Evolutionary conservation across 2,329 filamentous ascomycete genomes (phyloP).

Genomic region (Hymenoscyphus linearis): DNA sequence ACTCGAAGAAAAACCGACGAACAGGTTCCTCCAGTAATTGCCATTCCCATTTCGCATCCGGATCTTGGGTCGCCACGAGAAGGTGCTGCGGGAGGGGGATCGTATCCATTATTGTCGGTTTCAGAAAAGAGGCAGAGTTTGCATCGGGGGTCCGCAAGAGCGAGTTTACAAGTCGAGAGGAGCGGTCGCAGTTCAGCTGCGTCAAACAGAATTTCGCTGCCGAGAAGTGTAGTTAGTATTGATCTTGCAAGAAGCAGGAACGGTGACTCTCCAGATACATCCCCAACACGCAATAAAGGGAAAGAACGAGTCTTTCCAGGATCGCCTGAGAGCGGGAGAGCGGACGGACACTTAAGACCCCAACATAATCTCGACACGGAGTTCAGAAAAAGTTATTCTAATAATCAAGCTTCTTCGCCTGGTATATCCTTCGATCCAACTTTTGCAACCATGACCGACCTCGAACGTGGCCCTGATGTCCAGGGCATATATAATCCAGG

Average conservation of each 20-base stretch:
- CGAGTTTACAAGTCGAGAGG: conserved; percentile 43
- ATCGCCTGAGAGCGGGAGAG: conserved; percentile 20
- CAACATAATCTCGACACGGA: conserved; percentile 13
- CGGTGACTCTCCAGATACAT: conserved; percentile 18
- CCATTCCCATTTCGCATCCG: conserved; percentile 31
- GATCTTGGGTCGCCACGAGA: conserved; percentile 23
- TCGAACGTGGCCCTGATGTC: conserved; percentile 29
- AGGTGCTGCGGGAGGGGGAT: conserved; percentile 24
- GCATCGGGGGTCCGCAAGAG: conserved; percentile 39
- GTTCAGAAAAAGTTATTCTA: conserved; percentile 17
- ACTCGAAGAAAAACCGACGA: conserved; percentile 15
- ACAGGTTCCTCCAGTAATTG: conserved; percentile 18
- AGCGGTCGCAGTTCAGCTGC: conserved; percentile 32
- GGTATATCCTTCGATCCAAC: conserved; percentile 25
- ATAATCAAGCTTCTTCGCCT: conserved; percentile 10
- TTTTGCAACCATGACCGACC: conserved; percentile 25
- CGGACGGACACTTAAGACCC: conserved; percentile 10
- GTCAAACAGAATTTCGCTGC: conserved; percentile 30
- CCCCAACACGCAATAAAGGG: conserved; percentile 24
- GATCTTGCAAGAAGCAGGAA: conserved; percentile 28
- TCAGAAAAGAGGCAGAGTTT: conserved; percentile 51
- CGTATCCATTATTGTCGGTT: conserved; percentile 50
- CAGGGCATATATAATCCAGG: conserved; percentile 21
- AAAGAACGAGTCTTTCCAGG: conserved; percentile 23
- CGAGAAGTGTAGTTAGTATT: conserved; percentile 30